These are phyloP conservation scores for Diplocarpon rosae DNA, from an alignment of 2,329 filamentous ascomycete species.

Conservation along the genomic window DNA sequence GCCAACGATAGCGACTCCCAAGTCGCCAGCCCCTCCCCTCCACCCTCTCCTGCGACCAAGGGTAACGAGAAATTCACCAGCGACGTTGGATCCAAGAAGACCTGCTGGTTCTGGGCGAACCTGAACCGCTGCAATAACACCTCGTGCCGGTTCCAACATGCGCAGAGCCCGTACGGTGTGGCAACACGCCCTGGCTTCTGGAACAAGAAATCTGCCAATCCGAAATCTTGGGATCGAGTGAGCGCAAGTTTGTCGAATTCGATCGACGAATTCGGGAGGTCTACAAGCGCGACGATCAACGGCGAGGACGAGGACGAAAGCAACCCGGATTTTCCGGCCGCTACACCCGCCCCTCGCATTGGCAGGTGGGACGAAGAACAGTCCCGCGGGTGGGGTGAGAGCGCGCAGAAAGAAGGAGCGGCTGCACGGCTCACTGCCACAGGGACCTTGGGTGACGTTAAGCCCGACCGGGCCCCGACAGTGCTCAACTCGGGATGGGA, in stretches of 20 bases:
- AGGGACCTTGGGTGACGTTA: not conserved
- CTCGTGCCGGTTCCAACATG: slow-evolving; percentile 16
- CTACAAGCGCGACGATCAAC: not conserved
- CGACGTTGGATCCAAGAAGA: not conserved
- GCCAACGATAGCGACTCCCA: not conserved
- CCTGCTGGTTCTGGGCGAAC: slow-evolving; percentile 17
- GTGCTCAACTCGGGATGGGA: slow-evolving; percentile 1
- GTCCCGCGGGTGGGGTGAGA: not conserved
- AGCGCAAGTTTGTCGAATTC: not conserved
- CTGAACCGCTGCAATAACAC: slow-evolving; percentile 4
- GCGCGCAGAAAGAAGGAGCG: not conserved
- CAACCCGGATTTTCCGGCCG: not conserved
- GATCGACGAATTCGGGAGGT: not conserved
- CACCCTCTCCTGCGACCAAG: not conserved
- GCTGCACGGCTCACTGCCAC: not conserved
- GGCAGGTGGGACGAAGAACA: not conserved
- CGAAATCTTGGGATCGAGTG: not conserved
- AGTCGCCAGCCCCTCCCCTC: not conserved
- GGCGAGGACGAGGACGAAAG: not conserved
- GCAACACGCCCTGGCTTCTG: slow-evolving; percentile 3
- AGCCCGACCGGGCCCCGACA: not conserved
- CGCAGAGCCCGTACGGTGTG: slow-evolving; percentile 2
- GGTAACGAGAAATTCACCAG: too few relatives aligned
- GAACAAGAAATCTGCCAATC: not conserved
- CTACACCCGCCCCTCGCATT: not conserved